These are phyloP conservation scores for Acer negundo DNA, from an alignment of 345 rosid genomes.

Conservation along the genomic window DNA sequence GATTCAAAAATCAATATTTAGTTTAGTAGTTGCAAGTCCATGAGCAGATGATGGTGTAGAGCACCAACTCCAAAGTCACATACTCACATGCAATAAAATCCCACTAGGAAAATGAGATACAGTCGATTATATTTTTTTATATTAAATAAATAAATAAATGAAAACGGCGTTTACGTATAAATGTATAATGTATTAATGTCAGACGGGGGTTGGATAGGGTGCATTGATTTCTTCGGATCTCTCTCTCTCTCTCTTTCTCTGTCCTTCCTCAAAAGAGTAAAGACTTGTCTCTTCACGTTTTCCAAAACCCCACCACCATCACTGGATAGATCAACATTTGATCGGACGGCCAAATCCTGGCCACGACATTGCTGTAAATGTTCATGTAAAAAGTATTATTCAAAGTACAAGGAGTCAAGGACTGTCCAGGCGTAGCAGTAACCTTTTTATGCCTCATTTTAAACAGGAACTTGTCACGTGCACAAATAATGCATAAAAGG, in stretches of 20 bases:
- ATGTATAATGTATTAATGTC: too few species aligned
- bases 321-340: background rate
- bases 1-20: too few species aligned
- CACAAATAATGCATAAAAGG: background rate
- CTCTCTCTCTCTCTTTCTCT: background rate
- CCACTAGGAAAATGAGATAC: background rate
- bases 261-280: slow-evolving; percentile 3
- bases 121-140: background rate
- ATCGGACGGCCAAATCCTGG: background rate
- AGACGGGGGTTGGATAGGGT: background rate
- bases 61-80: background rate
- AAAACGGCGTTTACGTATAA: background rate
- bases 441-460: background rate
- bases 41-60: too few species aligned
- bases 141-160: background rate
- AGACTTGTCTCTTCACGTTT: slow-evolving; percentile 10
- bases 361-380: background rate
- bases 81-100: background rate
- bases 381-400: background rate
- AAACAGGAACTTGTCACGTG: background rate
- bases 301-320: background rate
- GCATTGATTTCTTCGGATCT: slow-evolving; percentile 29
- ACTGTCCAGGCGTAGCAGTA: background rate
- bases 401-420: background rate
- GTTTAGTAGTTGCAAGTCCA: too few species aligned